Evolutionary conservation across 2,329 filamentous ascomycete species (phyloP).

Genomic region (Colletotrichum incanum): DNA sequence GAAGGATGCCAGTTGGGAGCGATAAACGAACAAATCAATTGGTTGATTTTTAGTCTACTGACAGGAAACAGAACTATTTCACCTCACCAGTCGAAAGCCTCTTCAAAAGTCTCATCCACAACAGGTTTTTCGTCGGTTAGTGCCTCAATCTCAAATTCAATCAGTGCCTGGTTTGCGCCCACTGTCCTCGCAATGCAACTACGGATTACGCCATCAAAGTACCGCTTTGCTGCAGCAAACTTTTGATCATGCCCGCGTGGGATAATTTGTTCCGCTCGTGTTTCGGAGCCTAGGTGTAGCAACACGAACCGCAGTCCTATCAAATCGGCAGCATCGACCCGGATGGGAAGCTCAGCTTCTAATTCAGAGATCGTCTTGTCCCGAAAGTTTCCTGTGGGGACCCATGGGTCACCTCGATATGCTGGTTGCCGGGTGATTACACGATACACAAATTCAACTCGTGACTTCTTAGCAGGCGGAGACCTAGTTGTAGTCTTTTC

Average conservation of each 20-base stretch:
- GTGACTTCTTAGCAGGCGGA: neutral
- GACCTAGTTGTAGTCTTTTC: neutral
- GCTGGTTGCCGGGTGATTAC: slow-evolving; percentile 1
- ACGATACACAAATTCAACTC: slow-evolving; percentile 3
- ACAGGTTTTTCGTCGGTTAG: neutral
- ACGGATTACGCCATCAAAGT: neutral
- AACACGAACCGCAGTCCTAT: neutral
- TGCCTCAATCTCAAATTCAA: slow-evolving; percentile 4
- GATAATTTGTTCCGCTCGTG: neutral
- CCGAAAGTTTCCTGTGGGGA: neutral
- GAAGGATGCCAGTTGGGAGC: too few relatives aligned
- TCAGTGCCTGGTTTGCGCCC: neutral
- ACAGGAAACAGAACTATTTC: neutral
- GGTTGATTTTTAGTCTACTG: too few relatives aligned
- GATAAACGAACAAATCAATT: too few relatives aligned
- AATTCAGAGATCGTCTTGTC: slow-evolving; percentile 1
- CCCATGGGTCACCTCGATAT: neutral
- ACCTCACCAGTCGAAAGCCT: slow-evolving; percentile 1
- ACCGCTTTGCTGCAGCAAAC: neutral
- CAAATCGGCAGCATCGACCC: neutral
- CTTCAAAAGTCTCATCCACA: neutral
- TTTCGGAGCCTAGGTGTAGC: neutral
- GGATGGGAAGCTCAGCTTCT: neutral
- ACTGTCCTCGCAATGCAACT: neutral
- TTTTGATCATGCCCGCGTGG: neutral